Evolutionary conservation across 352 stramenopile species (phyloP), one percentile per base, ranked within the genome.

Genomic region (Globisporangium polare): DNA sequence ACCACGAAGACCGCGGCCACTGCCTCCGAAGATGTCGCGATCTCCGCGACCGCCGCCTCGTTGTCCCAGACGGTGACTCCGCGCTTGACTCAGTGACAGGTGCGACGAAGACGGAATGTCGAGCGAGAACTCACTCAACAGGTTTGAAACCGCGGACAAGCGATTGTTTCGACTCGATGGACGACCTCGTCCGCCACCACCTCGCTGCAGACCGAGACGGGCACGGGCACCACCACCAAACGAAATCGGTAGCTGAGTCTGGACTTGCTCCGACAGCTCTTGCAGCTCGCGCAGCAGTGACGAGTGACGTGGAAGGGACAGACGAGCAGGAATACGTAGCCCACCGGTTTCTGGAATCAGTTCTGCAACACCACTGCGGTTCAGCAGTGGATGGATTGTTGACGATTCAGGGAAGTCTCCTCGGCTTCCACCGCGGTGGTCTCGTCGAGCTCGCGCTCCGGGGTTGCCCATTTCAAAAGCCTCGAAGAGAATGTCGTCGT

Each of bases 81-180:
- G 65, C 17, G 69, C 46, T 18, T 75, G 64, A 4, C 62, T 66
- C 31, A 80, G 68, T 6, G 67, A 53, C 17, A 78, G 45, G 51
- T 81, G 80, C 9, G 71, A 71, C 31, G 76, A 77, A 8, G 69
- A 73, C 8, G 83, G 83, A 31, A 92, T 86, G 51, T 94, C 83
- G 17, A 94, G 66, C 7, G 86, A 92, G 59, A 94, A 92, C 39
- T 94, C 86, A 33, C 80, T 93, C 18, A 94, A 67, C 31, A 94
- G 50, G 53, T 92, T 90, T 0, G 83, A 91, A 5, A 92, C 74
- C 13, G 83, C 70, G 35, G 83, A 88, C 51, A 91, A 65, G 18
- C 80, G 74, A 56, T 82, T 92, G 24, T 63, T 80, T 60, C 60
- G 86, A 71, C 67, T 88, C 22, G 82, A 80, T 13, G 83, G 83